Evolutionary conservation across 2,329 filamentous ascomycete species (phyloP).

Genomic region (Mariannaea elegans): DNA sequence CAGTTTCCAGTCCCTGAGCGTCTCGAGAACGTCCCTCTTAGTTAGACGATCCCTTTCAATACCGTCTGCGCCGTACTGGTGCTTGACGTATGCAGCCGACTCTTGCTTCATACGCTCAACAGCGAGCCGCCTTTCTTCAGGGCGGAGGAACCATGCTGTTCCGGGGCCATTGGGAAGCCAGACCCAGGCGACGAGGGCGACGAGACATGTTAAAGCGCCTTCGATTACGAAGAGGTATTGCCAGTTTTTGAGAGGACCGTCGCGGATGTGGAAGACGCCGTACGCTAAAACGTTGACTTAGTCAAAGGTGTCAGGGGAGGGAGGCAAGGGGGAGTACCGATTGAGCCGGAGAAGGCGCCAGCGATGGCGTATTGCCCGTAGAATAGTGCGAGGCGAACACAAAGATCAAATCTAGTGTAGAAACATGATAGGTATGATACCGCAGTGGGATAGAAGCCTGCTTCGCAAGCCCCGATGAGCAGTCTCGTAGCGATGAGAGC

Average conservation of each 20-base stretch:
- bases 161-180: constrained; percentile 39
- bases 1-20: constrained; percentile 40
- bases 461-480: constrained; percentile 40
- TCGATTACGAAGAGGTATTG: constrained; percentile 77
- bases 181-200: constrained; percentile 39
- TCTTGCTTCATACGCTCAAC: constrained; percentile 34
- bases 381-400: constrained; percentile 39
- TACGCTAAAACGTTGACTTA: constrained; percentile 35
- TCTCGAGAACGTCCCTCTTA: constrained; percentile 37
- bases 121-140: constrained; percentile 34
- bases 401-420: constrained; percentile 38
- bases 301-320: background rate
- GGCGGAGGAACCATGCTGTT: constrained; percentile 38
- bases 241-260: constrained; percentile 62
- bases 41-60: constrained; percentile 35
- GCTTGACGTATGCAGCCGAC: constrained; percentile 36
- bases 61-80: constrained; percentile 39
- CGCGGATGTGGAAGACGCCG: constrained; percentile 38
- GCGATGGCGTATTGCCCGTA: constrained; percentile 41
- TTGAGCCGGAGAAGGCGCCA: constrained; percentile 41
- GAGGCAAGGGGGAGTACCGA: constrained; percentile 24
- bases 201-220: constrained; percentile 53
- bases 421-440: constrained; percentile 40
- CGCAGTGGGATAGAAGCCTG: constrained; percentile 42
- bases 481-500: constrained; percentile 38